These are phyloP conservation scores for Brassica nigra DNA, from an alignment of 345 rosid genomes.

Conservation along the genomic window DNA sequence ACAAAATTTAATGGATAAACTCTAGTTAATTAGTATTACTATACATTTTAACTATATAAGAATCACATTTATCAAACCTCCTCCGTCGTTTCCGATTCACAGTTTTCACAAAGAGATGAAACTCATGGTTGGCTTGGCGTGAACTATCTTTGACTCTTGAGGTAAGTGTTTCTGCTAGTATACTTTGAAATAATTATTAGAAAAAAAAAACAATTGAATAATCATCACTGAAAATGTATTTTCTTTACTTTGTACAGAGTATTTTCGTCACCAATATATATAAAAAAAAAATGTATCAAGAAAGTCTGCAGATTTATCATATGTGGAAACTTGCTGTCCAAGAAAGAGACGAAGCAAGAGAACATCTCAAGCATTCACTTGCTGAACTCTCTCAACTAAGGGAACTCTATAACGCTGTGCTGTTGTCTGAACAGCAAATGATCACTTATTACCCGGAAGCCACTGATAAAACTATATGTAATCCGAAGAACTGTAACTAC, in stretches of 20 bases:
- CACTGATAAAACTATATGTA: not conserved
- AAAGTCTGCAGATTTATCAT: slow-evolving; percentile 2
- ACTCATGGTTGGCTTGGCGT: not conserved
- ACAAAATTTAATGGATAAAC: not conserved
- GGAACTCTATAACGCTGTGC: not conserved
- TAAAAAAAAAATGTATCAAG: slow-evolving; percentile 21
- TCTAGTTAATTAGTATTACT: not conserved
- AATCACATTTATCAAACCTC: not conserved
- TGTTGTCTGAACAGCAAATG: slow-evolving; percentile 10
- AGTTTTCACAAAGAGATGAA: not conserved
- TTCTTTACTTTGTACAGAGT: not conserved
- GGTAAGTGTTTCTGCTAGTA: not conserved
- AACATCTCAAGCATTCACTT: slow-evolving; percentile 17
- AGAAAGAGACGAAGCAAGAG: slow-evolving; percentile 41
- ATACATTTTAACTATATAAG: not conserved
- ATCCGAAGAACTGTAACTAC: slow-evolving; percentile 3
- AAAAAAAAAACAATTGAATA: not conserved
- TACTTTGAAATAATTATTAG: not conserved
- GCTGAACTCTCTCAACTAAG: slow-evolving; percentile 12
- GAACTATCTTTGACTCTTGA: not conserved
- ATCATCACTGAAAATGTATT: not conserved
- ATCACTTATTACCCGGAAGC: not conserved
- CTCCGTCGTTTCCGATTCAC: not conserved
- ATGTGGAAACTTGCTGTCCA: slow-evolving; percentile 28
- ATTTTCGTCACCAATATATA: not conserved